Evolutionary conservation across 2,329 filamentous ascomycete genomes (phyloP).

Genomic region (Colletotrichum zoysiae): DNA sequence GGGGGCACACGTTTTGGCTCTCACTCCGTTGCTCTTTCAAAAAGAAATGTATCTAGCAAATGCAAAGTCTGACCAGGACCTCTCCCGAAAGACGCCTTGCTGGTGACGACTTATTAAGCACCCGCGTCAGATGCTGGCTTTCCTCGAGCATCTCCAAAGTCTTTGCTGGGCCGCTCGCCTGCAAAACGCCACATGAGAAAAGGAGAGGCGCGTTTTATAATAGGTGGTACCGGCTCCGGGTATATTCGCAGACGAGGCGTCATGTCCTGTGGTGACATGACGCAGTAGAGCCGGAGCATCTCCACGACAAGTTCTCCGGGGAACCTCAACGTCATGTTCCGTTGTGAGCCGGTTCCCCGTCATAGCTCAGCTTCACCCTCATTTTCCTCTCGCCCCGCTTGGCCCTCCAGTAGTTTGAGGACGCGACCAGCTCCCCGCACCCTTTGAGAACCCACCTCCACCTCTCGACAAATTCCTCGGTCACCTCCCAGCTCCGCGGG

Average conservation of each 20-base stretch:
- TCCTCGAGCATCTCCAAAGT: conserved; percentile 21
- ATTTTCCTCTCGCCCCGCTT: conserved; percentile 24
- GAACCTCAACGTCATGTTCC: neutral
- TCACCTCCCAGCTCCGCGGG: conserved; percentile 61
- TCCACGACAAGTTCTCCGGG: neutral
- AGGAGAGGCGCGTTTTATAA: conserved; percentile 44
- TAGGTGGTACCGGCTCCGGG: conserved; percentile 44
- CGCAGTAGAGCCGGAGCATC: conserved; percentile 36
- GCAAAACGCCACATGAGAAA: conserved; percentile 45
- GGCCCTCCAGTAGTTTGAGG: conserved; percentile 53
- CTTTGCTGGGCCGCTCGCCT: conserved; percentile 41
- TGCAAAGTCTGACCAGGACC: conserved; percentile 10
- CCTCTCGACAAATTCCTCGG: conserved; percentile 57
- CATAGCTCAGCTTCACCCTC: conserved; percentile 1
- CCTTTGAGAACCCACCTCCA: conserved; percentile 57
- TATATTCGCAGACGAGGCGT: conserved; percentile 43
- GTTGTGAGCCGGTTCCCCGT: neutral
- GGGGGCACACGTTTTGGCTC: neutral
- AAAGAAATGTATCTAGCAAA: conserved; percentile 6
- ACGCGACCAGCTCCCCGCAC: conserved; percentile 53
- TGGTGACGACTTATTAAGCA: conserved; percentile 16
- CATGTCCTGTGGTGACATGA: conserved; percentile 44
- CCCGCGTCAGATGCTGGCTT: conserved; percentile 10
- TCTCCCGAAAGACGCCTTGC: conserved; percentile 12
- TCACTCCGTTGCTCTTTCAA: neutral